Evolutionary conservation across 1,284 basidiomycete species (phyloP).

Genomic region (Ustilago crameri): DNA sequence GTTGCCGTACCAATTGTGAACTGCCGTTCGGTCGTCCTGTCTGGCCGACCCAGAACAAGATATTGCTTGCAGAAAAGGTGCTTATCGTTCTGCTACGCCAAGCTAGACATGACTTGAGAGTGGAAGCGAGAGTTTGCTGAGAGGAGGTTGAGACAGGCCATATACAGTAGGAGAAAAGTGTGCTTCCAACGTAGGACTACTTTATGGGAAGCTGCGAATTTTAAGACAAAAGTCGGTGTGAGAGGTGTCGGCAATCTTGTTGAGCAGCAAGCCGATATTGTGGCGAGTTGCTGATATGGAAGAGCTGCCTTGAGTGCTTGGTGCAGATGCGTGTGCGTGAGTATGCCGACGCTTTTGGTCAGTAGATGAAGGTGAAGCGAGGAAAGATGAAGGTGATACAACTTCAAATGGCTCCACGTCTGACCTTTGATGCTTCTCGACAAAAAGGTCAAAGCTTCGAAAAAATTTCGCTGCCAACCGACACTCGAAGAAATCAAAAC

Average conservation of each 20-base stretch:
- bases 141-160: too few relatives aligned
- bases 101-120: constrained; percentile 1
- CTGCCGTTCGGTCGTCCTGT: neutral
- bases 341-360: neutral
- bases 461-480: constrained; percentile 16
- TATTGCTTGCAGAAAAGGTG: neutral
- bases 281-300: too few relatives aligned
- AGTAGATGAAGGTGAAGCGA: neutral
- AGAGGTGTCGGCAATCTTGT: too few relatives aligned
- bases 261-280: too few relatives aligned
- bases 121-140: too few relatives aligned
- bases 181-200: too few relatives aligned
- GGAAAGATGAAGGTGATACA: neutral
- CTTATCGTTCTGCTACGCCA: neutral
- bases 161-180: too few relatives aligned
- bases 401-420: neutral
- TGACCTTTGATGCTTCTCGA: constrained; percentile 1
- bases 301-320: too few relatives aligned
- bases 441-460: constrained; percentile 17
- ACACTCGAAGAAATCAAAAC: neutral
- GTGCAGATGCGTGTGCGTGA: too few relatives aligned
- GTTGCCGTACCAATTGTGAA: too few relatives aligned
- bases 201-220: too few relatives aligned
- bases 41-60: neutral
- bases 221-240: too few relatives aligned